Evolutionary conservation across 2,329 filamentous ascomycete genomes (phyloP).

Genomic region (Xylariales sp.): DNA sequence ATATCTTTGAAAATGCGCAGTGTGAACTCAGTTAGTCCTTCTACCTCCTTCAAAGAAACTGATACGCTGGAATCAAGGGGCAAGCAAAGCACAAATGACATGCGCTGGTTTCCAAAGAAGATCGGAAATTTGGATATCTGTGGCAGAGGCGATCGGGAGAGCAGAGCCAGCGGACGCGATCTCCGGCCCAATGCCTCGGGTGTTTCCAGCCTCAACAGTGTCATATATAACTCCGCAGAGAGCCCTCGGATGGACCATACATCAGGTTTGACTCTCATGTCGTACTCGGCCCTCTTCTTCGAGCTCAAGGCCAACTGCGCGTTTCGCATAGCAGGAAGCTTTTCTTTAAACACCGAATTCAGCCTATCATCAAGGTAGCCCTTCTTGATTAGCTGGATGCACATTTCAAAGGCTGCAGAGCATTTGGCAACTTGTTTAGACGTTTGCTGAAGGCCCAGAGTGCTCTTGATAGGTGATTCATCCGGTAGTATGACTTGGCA

Average conservation of each 20-base stretch:
- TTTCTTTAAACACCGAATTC: conserved; percentile 67
- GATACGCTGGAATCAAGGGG: conserved; percentile 38
- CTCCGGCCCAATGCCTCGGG: conserved; percentile 52
- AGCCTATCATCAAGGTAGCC: conserved; percentile 70
- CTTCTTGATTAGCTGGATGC: conserved; percentile 61
- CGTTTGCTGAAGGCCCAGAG: conserved; percentile 56
- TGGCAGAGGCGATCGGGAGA: conserved; percentile 66
- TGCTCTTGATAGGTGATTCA: conserved; percentile 64
- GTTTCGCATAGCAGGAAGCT: conserved; percentile 79
- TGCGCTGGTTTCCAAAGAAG: conserved; percentile 61
- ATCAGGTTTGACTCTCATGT: conserved; percentile 73
- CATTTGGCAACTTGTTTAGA: conserved; percentile 80
- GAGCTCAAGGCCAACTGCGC: conserved; percentile 76
- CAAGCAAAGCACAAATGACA: conserved; percentile 52
- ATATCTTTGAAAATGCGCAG: conserved; percentile 74
- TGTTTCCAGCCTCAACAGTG: conserved; percentile 53
- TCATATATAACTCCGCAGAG: conserved; percentile 55
- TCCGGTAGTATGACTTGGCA: conserved; percentile 79
- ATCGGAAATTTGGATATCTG: conserved; percentile 64
- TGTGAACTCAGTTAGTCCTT: conserved; percentile 66
- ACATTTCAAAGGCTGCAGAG: conserved; percentile 83
- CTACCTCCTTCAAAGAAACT: conserved; percentile 38
- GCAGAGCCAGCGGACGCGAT: conserved; percentile 62
- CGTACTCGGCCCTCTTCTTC: conserved; percentile 70
- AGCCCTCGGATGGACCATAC: conserved; percentile 57